These are phyloP conservation scores for Colletotrichum musicola DNA, from an alignment of 2,329 filamentous ascomycete genomes.

Conservation along the genomic window DNA sequence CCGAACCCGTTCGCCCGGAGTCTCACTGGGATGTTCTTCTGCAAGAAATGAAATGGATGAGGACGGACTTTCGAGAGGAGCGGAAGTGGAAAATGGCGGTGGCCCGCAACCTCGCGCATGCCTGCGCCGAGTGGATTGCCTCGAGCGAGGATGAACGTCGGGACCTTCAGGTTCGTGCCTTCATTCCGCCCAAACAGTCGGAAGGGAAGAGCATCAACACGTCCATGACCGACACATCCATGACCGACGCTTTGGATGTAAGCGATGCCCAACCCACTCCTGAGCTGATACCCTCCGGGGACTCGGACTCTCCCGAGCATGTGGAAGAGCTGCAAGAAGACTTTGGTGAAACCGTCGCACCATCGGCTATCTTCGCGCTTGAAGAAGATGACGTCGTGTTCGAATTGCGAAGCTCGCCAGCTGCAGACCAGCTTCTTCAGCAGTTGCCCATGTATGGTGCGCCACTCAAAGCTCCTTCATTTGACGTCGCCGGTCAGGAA, in stretches of 20 bases:
- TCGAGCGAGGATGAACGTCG: constrained; percentile 73
- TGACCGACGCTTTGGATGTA: constrained; percentile 40
- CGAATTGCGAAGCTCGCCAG: constrained; percentile 78
- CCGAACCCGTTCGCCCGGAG: constrained; percentile 81
- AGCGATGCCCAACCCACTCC: constrained; percentile 69
- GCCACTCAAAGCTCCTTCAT: constrained; percentile 69
- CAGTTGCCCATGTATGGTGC: constrained; percentile 86
- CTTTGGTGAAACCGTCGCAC: constrained; percentile 66
- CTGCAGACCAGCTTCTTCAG: constrained; percentile 80
- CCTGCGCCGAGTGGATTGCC: constrained; percentile 85
- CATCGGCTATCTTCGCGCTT: constrained; percentile 86
- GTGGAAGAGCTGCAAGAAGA: constrained; percentile 58
- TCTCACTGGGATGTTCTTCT: constrained; percentile 90
- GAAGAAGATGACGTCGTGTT: constrained; percentile 86
- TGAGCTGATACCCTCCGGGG: constrained; percentile 74
- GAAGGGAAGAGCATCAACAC: constrained; percentile 48
- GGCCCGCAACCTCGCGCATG: constrained; percentile 83
- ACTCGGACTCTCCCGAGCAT: constrained; percentile 68
- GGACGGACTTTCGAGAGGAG: constrained; percentile 94
- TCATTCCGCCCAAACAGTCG: constrained; percentile 58
- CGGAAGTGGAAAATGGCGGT: constrained; percentile 91
- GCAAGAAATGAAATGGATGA: constrained; percentile 97
- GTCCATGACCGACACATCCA: constrained; percentile 49
- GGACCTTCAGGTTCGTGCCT: constrained; percentile 75
- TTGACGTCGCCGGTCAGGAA: constrained; percentile 69